These are phyloP conservation scores for Bathelium albidoporum DNA, from an alignment of 495 filamentous ascomycete genomes.

Conservation along the genomic window DNA sequence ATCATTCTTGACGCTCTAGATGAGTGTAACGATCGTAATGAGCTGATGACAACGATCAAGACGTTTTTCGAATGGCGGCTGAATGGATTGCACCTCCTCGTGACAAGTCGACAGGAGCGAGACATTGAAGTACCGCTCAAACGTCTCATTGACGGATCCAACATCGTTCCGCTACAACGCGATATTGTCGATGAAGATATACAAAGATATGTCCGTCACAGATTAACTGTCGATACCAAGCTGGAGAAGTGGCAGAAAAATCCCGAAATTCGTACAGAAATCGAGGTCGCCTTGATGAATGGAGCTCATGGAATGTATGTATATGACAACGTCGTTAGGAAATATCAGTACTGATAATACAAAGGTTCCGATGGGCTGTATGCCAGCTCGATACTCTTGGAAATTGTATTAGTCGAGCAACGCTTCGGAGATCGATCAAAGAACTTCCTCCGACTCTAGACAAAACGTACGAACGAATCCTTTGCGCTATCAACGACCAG, in stretches of 20 bases:
- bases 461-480: conserved; percentile 22
- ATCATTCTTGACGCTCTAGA: conserved; percentile 20
- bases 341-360: background rate
- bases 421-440: conserved; percentile 10
- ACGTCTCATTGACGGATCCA: background rate
- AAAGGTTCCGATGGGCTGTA: conserved; percentile 25
- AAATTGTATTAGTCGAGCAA: conserved; percentile 8
- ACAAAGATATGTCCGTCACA: conserved; percentile 15
- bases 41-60: conserved; percentile 12
- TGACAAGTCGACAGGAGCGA: conserved; percentile 17
- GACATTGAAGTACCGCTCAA: conserved; percentile 16
- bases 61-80: conserved; percentile 8
- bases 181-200: conserved; percentile 17
- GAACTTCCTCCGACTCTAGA: conserved; percentile 17
- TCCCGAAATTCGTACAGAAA: background rate
- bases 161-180: conserved; percentile 12
- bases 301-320: conserved; percentile 7
- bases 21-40: conserved; percentile 12
- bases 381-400: conserved; percentile 20
- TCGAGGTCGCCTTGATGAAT: background rate
- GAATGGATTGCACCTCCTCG: conserved; percentile 12
- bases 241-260: background rate
- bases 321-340: background rate
- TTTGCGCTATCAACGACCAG: conserved; percentile 8
- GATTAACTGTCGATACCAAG: background rate